phyloP scores from a whole-genome alignment of 1,284 basidiomycete species.

The Leucoagaricus sp. region DNA sequence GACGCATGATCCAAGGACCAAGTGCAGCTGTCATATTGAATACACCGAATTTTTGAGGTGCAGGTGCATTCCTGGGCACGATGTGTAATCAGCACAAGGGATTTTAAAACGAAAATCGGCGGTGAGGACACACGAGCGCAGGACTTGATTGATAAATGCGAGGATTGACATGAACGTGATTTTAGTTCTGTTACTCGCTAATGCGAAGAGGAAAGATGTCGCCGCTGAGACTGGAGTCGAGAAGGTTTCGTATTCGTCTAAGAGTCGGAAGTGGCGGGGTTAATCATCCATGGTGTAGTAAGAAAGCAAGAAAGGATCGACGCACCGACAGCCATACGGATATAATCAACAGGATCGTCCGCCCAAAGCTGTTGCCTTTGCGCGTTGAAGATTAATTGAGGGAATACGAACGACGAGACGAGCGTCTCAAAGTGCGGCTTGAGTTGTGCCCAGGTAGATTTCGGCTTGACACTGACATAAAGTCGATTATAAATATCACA shows the following conservation, averaged over 20 bases:
- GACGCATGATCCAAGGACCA: conserved; percentile 75
- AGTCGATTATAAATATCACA: background rate
- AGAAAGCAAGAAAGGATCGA: conserved; percentile 15
- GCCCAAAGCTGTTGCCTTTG: conserved; percentile 72
- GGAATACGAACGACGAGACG: conserved; percentile 79
- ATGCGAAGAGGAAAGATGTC: conserved; percentile 74
- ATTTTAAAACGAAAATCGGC: background rate
- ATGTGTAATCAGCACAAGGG: conserved; percentile 7
- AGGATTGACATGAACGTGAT: conserved; percentile 78
- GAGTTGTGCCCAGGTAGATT: conserved; percentile 81
- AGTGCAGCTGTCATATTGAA: conserved; percentile 80
- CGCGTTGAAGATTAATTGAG: conserved; percentile 79
- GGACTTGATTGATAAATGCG: conserved; percentile 70
- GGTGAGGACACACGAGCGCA: conserved; percentile 57
- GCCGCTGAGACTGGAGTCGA: conserved; percentile 76
- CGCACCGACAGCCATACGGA: conserved; percentile 71
- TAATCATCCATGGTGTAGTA: background rate
- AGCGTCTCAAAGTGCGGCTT: conserved; percentile 81
- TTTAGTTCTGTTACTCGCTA: conserved; percentile 79
- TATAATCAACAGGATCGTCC: conserved; percentile 78
- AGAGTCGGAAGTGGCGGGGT: background rate
- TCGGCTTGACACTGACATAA: conserved; percentile 75
- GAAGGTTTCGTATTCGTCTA: conserved; percentile 81
- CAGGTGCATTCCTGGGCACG: conserved; percentile 55
- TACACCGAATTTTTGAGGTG: conserved; percentile 78